Evolutionary conservation across 306 rosid species (phyloP).

Genomic region (Pachyrhizus erosus): DNA sequence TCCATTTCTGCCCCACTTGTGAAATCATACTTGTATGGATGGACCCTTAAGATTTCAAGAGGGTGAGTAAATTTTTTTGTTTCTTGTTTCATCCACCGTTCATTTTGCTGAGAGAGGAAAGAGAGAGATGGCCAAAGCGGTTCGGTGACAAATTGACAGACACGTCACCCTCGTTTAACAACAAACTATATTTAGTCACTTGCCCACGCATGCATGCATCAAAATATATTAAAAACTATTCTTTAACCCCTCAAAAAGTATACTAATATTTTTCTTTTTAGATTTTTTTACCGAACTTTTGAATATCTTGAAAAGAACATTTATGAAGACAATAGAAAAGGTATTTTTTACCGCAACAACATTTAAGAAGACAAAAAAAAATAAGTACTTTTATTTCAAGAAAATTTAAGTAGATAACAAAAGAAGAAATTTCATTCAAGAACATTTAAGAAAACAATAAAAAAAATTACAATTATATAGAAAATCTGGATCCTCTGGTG

Average conservation of each 20-base stretch:
- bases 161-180: conserved; percentile 41
- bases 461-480: too few species aligned
- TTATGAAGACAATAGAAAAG: neutral
- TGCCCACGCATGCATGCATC: neutral
- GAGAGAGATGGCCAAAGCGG: neutral
- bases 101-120: conserved; percentile 21
- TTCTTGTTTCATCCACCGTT: conserved; percentile 17
- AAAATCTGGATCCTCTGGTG: too few species aligned
- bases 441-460: too few species aligned
- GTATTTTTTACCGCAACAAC: neutral
- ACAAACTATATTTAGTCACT: conserved; percentile 35
- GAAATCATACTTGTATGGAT: conserved; percentile 32
- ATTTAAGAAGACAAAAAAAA: too few species aligned
- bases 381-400: too few species aligned
- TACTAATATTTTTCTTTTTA: neutral
- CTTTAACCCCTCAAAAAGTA: neutral
- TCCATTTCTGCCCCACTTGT: conserved; percentile 44
- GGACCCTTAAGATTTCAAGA: conserved; percentile 26
- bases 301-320: neutral
- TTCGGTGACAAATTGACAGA: conserved; percentile 51
- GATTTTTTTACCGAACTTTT: neutral
- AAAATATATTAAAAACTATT: neutral
- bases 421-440: too few species aligned
- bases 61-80: conserved; percentile 9
- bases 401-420: too few species aligned